phyloP scores from a whole-genome alignment of 225 moss, liverwort and hornwort genomes.

The Rhytidiadelphus loreus region DNA sequence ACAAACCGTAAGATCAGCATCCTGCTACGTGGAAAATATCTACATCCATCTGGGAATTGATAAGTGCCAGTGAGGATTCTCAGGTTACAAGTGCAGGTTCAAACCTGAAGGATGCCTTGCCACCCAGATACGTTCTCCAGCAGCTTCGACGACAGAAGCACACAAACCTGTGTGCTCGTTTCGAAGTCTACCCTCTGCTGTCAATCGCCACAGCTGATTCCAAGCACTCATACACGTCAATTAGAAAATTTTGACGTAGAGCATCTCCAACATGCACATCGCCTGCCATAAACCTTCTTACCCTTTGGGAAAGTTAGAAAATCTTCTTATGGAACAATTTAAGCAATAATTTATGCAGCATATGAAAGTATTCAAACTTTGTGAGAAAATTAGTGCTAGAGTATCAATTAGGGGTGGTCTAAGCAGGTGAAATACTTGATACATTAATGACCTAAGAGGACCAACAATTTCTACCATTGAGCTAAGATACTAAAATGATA shows the following conservation, averaged over 20 bases:
- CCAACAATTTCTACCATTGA: too few species aligned
- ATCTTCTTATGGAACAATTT: not conserved
- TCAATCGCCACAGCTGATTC: conserved; percentile 37
- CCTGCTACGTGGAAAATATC: not conserved
- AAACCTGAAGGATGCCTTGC: conserved; percentile 39
- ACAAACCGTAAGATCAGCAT: not conserved
- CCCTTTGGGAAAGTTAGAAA: not conserved
- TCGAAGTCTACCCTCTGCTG: conserved; percentile 25
- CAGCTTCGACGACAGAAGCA: conserved; percentile 11
- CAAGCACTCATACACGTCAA: not conserved
- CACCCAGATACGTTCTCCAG: conserved; percentile 37
- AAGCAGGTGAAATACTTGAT: not conserved
- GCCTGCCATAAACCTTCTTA: not conserved
- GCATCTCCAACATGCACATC: not conserved
- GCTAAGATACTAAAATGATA: not conserved
- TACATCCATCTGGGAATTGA: not conserved
- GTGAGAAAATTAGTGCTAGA: not conserved
- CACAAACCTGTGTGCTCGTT: conserved; percentile 27
- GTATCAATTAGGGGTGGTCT: not conserved
- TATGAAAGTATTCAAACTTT: not conserved
- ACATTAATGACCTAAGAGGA: not conserved
- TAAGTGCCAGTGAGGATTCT: not conserved
- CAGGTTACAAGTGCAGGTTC: not conserved
- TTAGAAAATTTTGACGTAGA: not conserved
- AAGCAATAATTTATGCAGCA: not conserved